Evolutionary conservation across 2,329 filamentous ascomycete species (phyloP), one percentile per base, ranked within the genome.

Genomic region (Phyllosticta citriasiana): DNA sequence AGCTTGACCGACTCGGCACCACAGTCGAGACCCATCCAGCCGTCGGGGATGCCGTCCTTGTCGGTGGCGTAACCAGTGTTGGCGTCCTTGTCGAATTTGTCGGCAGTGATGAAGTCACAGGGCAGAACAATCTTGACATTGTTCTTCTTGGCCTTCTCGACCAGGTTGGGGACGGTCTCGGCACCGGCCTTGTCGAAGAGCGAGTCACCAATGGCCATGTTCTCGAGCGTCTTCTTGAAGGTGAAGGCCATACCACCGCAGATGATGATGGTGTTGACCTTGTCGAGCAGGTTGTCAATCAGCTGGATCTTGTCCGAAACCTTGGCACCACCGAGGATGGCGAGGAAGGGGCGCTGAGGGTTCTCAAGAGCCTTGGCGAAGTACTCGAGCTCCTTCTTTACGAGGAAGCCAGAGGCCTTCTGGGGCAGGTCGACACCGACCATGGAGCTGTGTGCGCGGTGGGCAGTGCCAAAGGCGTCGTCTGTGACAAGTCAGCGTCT

Each of bases 351-450:
- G 62, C 93, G 87, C 80, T 95, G 83, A 64, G 94, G 94, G 70
- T 84, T 86, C 82, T 99, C 94, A 64, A 99, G 88, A 50, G 91
- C 94, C 82, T 97, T 85, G 66, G 94, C 94, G 74, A 99, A 99
- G 87, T 99, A 99, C 75, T 99, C 94, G 65, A 99, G 88, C 80
- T 99, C 94, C 84, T 97, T 99, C 88, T 99, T 99, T 83, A 99
- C 91, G 72, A 99, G 86, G 87, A 97, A 99, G 65, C 94, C 94
- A 62, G 93, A 90, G 9, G 94, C 94, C 83, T 96, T 97, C 77
- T 97, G 91, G 68, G 93, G 92, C 56, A 99, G 88, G 67, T 97
- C 86, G 66, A 97, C 84, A 72, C 94, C 94, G 71, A 99, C 94
- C 94, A 99, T 99, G 77, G 93, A 97, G 77, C 91, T 97, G 85